A percentile compares a stretch with the other conserved stretches of the same genome.
Evolutionary conservation across 2,329 filamentous ascomycete genomes (phyloP).

Genomic region (Endocalyx cinctus): DNA sequence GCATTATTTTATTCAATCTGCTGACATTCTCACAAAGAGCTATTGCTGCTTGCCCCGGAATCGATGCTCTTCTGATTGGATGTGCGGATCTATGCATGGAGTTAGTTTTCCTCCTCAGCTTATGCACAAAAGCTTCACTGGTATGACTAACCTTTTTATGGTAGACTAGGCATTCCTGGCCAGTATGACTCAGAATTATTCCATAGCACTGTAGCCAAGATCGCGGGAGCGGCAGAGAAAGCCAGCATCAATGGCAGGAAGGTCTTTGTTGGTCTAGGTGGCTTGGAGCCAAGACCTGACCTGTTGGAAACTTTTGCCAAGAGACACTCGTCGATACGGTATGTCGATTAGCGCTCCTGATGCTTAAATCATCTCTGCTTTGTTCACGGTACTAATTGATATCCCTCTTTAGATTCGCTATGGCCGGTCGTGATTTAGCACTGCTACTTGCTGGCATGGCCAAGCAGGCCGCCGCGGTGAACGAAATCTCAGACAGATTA

Average conservation of each 20-base stretch:
- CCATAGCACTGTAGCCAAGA: constrained; percentile 2
- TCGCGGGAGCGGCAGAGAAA: constrained; percentile 5
- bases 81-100: constrained; percentile 10
- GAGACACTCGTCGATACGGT: constrained; percentile 6
- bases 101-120: constrained; percentile 1
- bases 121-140: too few relatives aligned
- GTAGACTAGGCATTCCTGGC: constrained; percentile 7
- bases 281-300: constrained; percentile 7
- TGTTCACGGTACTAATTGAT: too few relatives aligned
- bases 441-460: constrained; percentile 6
- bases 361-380: too few relatives aligned
- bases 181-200: constrained; percentile 7
- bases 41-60: constrained; percentile 7
- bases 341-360: too few relatives aligned
- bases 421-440: constrained; percentile 7
- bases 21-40: constrained; percentile 1
- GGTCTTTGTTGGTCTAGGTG: constrained; percentile 8
- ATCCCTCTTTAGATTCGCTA: constrained; percentile 5
- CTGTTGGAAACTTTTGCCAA: constrained; percentile 5
- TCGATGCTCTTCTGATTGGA: constrained; percentile 7
- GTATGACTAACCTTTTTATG: too few relatives aligned
- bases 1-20: too few relatives aligned
- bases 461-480: constrained; percentile 7
- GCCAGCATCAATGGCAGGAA: constrained; percentile 3
- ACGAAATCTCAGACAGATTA: constrained; percentile 4